These are phyloP conservation scores for Talaromyces stipitatus DNA, from an alignment of 495 filamentous ascomycete species.

Conservation along the genomic window DNA sequence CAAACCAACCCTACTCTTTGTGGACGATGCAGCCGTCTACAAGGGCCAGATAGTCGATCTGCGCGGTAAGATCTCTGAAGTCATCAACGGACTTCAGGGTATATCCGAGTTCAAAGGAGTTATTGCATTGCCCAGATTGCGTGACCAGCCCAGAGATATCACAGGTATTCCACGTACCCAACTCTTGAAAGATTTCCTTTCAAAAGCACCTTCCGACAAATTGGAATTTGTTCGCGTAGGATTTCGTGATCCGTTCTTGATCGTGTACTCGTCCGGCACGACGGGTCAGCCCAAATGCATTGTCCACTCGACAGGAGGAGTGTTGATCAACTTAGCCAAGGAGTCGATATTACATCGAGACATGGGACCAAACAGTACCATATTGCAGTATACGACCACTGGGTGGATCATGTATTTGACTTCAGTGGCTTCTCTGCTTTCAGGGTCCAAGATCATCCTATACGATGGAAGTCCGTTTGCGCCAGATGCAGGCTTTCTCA, in stretches of 20 bases:
- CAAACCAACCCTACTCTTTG: conserved; percentile 63
- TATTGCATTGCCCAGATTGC: conserved; percentile 59
- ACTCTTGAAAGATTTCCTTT: conserved; percentile 46
- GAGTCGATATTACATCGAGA: conserved; percentile 56
- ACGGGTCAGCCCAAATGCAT: conserved; percentile 72
- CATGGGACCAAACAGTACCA: conserved; percentile 35
- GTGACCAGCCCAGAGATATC: conserved; percentile 47
- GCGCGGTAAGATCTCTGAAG: conserved; percentile 59
- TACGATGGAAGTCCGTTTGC: conserved; percentile 76
- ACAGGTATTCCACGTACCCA: conserved; percentile 42
- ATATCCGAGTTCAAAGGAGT: conserved; percentile 55
- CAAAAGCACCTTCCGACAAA: conserved; percentile 26
- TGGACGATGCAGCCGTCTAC: conserved; percentile 72
- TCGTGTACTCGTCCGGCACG: conserved; percentile 66
- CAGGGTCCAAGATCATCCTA: conserved; percentile 50
- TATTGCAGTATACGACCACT: conserved; percentile 54
- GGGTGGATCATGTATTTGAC: conserved; percentile 84
- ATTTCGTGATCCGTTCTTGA: conserved; percentile 63
- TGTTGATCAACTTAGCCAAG: conserved; percentile 50
- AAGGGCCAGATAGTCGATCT: conserved; percentile 70
- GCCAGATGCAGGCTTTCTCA: conserved; percentile 51
- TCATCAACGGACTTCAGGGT: conserved; percentile 51
- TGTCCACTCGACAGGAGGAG: conserved; percentile 60
- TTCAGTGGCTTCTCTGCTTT: conserved; percentile 42
- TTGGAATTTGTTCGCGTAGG: conserved; percentile 51